Percentiles rank a stretch among this genome's conserved stretches.
phyloP scores from a whole-genome alignment of 768 basidiomycete genomes.

The Mycena crocata region DNA sequence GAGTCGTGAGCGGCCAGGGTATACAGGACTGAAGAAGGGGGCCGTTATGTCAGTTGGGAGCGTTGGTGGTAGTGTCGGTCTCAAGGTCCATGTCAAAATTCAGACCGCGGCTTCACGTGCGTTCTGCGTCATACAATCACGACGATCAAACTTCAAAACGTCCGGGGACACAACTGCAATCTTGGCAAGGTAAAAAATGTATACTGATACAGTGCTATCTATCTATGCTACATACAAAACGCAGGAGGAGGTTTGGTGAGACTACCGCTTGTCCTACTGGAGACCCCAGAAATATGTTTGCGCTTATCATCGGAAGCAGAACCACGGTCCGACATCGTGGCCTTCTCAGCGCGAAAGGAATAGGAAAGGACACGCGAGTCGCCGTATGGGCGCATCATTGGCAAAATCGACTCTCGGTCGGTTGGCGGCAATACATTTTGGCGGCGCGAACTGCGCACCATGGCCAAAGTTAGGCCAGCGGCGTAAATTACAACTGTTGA shows the following conservation, averaged over 20 bases:
- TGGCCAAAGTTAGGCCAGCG: conserved; percentile 51
- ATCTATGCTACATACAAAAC: conserved; percentile 31
- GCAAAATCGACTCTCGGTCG: conserved; percentile 31
- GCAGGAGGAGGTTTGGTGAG: conserved; percentile 25
- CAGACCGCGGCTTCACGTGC: not conserved
- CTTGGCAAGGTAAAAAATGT: not conserved
- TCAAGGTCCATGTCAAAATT: not conserved
- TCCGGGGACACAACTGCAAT: too few relatives aligned
- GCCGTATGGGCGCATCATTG: conserved; percentile 27
- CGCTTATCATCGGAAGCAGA: conserved; percentile 16
- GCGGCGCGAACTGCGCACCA: conserved; percentile 50
- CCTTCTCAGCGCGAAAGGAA: not conserved
- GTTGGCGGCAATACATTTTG: conserved; percentile 22
- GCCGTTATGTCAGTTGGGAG: not conserved
- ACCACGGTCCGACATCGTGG: not conserved
- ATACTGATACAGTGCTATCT: conserved; percentile 26
- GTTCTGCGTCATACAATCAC: not conserved
- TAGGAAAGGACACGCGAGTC: conserved; percentile 16
- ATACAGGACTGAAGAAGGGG: not conserved
- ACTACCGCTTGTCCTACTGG: conserved; percentile 20
- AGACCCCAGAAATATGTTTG: conserved; percentile 23
- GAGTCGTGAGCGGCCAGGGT: conserved; percentile 23
- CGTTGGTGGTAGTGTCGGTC: not conserved
- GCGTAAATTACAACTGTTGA: conserved; percentile 57
- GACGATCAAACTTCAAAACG: too few relatives aligned